Evolutionary conservation across 2,329 filamentous ascomycete genomes (phyloP).

Genomic region (Nemania serpens): DNA sequence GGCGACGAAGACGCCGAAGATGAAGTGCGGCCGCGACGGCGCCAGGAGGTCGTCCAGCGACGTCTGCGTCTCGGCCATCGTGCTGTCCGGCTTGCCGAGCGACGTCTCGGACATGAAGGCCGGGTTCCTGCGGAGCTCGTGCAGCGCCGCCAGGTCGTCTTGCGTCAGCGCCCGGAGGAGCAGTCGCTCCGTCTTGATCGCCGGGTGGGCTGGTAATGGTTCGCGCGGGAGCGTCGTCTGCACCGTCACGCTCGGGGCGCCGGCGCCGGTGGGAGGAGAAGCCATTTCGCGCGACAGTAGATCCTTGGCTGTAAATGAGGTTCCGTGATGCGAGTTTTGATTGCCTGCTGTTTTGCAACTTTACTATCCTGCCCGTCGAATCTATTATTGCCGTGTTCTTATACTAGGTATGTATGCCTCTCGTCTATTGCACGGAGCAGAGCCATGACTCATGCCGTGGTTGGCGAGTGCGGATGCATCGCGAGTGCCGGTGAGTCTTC

Average conservation of each 20-base stretch:
- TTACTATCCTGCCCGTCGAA: not conserved
- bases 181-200: constrained; percentile 35
- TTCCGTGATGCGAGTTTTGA: too few species aligned
- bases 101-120: constrained; percentile 35
- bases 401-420: not conserved
- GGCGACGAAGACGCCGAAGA: constrained; percentile 32
- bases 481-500: constrained; percentile 15
- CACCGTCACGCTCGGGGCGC: constrained; percentile 10
- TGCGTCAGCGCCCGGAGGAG: constrained; percentile 33
- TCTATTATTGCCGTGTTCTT: not conserved
- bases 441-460: constrained; percentile 23
- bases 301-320: not conserved
- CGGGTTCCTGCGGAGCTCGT: constrained; percentile 31
- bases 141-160: constrained; percentile 29
- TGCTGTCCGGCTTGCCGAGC: constrained; percentile 30
- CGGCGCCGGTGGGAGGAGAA: not conserved
- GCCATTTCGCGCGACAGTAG: not conserved
- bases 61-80: constrained; percentile 30
- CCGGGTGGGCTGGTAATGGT: constrained; percentile 28
- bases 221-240: constrained; percentile 33
- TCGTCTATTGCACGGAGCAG: not conserved
- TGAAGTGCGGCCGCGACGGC: constrained; percentile 15
- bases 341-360: too few species aligned
- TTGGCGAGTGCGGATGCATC: not conserved
- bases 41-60: constrained; percentile 25